Percentiles rank a stretch among this genome's conserved stretches.
Conservation (phyloP, 331 rosid genomes). For the Dryas integrifolia region DNA sequence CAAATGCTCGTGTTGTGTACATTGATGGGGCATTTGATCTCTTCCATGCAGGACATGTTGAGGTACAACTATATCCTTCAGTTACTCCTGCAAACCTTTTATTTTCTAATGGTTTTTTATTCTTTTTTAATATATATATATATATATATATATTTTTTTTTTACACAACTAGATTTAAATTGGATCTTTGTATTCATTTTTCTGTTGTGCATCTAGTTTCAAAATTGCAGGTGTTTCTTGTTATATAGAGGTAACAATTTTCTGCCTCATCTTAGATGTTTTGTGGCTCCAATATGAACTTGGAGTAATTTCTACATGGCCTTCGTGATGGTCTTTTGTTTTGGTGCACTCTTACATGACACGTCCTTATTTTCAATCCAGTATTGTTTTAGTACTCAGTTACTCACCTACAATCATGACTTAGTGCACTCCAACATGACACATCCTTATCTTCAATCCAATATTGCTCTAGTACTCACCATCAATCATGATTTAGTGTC, state of each 20-base stretch:
- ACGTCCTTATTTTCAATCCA: background rate
- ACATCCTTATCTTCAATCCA: background rate
- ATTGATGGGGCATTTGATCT: constrained; percentile 99
- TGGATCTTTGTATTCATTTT: background rate
- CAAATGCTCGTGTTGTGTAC: constrained; percentile 87
- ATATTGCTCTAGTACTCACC: background rate
- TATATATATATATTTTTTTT: background rate
- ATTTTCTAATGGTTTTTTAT: background rate
- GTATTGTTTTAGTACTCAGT: too few relatives aligned
- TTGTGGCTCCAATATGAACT: background rate
- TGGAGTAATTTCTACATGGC: background rate
- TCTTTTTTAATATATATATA: background rate
- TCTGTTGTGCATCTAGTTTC: background rate
- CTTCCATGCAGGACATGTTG: constrained; percentile 97
- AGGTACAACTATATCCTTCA: constrained; percentile 42
- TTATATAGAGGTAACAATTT: background rate
- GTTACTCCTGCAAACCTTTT: background rate
- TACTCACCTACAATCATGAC: background rate
- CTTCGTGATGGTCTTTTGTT: background rate
- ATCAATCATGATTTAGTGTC: background rate
- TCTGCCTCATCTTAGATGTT: background rate
- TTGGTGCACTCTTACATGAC: background rate
- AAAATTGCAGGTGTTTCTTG: background rate
- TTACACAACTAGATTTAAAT: background rate
- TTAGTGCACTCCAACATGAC: background rate